A percentile compares a stretch with the other conserved stretches of the same genome.
Conservation (phyloP, 208 protist species). For the Sergeia podlipaevii region DNA sequence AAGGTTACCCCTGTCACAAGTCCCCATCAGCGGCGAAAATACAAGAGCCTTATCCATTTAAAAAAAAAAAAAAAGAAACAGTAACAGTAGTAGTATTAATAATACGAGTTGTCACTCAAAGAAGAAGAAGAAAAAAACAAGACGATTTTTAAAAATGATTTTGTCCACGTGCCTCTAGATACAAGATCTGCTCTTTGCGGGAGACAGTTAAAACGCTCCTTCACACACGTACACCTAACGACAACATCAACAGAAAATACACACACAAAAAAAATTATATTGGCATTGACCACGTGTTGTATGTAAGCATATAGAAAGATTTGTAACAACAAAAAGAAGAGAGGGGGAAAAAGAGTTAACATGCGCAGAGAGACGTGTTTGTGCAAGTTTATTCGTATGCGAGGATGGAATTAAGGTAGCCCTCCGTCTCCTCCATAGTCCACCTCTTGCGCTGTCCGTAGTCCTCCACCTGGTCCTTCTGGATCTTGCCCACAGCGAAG, state of each 20-base stretch:
- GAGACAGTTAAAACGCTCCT: no score
- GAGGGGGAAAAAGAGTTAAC: constrained; percentile 1
- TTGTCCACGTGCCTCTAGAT: no score
- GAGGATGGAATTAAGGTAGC: constrained; percentile 32
- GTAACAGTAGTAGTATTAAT: no score
- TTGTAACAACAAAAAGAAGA: neutral
- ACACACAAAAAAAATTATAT: constrained; percentile 15
- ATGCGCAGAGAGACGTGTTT: neutral
- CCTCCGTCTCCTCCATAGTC: constrained; percentile 36
- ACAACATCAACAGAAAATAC: constrained; percentile 7
- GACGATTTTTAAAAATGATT: no score
- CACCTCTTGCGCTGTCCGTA: constrained; percentile 83
- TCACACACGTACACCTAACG: no score
- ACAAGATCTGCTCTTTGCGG: no score
- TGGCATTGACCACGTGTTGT: constrained; percentile 8
- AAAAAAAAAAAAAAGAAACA: no score
- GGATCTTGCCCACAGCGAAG: constrained; percentile 96
- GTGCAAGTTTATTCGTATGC: constrained; percentile 27
- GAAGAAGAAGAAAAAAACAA: no score
- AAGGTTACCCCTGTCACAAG: no score
- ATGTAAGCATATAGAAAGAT: neutral
- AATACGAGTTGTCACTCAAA: no score
- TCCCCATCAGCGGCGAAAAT: no score
- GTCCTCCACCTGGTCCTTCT: constrained; percentile 91
- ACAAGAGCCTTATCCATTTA: no score